Evolutionary conservation across 2,329 filamentous ascomycete species (phyloP), one percentile per base, ranked within the genome.

Genomic region (Penicillium brevicompactum): DNA sequence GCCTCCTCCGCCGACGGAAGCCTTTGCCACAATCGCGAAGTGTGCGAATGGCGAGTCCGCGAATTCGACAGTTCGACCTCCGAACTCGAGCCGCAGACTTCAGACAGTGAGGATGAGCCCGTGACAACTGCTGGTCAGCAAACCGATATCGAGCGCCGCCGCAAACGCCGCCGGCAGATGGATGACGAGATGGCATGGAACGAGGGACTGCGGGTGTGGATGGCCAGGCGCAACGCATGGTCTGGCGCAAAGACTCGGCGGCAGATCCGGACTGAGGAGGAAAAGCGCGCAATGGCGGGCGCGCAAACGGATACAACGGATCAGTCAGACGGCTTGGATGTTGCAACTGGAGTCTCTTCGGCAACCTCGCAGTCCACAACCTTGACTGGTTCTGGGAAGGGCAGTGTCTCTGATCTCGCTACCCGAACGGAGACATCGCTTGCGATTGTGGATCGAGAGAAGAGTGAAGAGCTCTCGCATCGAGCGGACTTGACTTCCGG

Each of bases 221-320:
- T 87, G 56, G 84, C 87, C 30, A 81, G 90, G 55, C 83, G 92
- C 46, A 86, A 96, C 74, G 87, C 86, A 6, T 97, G 93, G 93
- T 93, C 92, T 1, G 88, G 89, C 31, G 92, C 91, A 31, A 63
- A 62, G 53, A 68, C 68, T 22, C 65, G 63, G 50, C 58, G 67
- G 18, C 61, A 70, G 45, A 64, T 69, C 47, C 57, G 58, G n/a
- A 52, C 57, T 13, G 60, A 59, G 38, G 59, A 64, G 30, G 46
- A 49, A 50, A 65, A 57, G 46, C 59, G 46, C 16, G 53, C 56
- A 24, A 11, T 40, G 31, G 49, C 43, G 11, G 51, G 31, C 24
- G 9, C 18, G 2, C 49, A 51, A 37, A n/a, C 24, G 13, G 18
- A 46, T 5, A 38, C 48, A 21, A 45, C 43, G 18, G 46, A 40